A percentile compares a stretch with the other conserved stretches of the same genome.
Evolutionary conservation across 768 basidiomycete species (phyloP).

Genomic region (Wakefieldia striispora): DNA sequence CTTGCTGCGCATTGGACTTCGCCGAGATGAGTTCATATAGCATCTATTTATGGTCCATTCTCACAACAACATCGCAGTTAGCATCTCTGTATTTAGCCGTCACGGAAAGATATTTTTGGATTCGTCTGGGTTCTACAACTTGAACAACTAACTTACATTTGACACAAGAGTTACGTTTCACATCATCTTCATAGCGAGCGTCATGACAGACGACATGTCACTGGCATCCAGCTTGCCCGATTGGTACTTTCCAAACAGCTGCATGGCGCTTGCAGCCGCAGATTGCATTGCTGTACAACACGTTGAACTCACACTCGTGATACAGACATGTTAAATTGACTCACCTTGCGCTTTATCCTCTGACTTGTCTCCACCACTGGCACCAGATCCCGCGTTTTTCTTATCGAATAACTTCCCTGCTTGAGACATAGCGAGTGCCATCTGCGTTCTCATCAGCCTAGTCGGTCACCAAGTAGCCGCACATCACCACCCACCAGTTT

Average conservation of each 20-base stretch:
- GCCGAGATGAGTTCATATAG: constrained; percentile 2
- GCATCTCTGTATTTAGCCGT: too few relatives aligned
- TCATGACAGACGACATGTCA: constrained; percentile 29
- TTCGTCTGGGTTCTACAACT: too few relatives aligned
- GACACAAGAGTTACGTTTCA: constrained; percentile 3
- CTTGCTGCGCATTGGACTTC: not conserved
- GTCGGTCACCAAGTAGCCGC: not conserved
- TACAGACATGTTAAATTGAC: not conserved
- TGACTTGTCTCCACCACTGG: constrained; percentile 6
- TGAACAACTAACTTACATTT: too few relatives aligned
- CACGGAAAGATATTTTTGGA: too few relatives aligned
- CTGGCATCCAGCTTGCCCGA: constrained; percentile 27
- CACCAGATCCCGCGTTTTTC: constrained; percentile 25
- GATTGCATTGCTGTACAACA: constrained; percentile 29
- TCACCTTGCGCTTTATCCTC: constrained; percentile 30
- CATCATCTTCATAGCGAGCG: constrained; percentile 25
- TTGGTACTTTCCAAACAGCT: constrained; percentile 25
- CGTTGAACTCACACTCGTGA: not conserved
- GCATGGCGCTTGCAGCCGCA: constrained; percentile 30
- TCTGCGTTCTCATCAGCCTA: constrained; percentile 10
- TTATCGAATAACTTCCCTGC: constrained; percentile 33
- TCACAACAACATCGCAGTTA: not conserved
- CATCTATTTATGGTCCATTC: constrained; percentile 10
- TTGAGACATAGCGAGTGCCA: constrained; percentile 32
- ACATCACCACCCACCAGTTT: constrained; percentile 23